Evolutionary conservation across 106 monocot genomes (phyloP), one percentile per base, ranked within the genome.

Genomic region (Chionographis japonica): DNA sequence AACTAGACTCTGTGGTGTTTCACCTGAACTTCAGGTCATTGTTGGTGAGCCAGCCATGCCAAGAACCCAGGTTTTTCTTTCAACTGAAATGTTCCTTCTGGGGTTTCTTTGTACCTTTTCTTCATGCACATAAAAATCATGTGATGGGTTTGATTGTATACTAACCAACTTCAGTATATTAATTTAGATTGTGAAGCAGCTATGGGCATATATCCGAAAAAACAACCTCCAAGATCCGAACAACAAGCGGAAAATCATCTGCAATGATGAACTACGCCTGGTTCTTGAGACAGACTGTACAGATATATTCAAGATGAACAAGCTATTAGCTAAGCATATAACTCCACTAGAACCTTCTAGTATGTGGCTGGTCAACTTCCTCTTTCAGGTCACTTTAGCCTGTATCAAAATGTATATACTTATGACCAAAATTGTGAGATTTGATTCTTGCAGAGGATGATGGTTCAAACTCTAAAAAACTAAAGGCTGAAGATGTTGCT

Each of bases 241-340:
- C 42, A 90, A 95, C 80, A 95, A 89, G 72, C 84, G 95, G 74
- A 95, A 91, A 70, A 95, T 95, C 61, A 92, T 91, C 49, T 97
- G 95, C 74, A 92, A 97, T 78, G 95, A 97, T 53, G 86, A 86
- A 76, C 73, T 97, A 4, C 84, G 92, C 36, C 40, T 78, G 61
- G 89, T 97, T 56, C 92, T 97, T 86, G 95, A 89, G 67, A 97
- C 95, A 4, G 95, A 97, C 74, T 68, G 78, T 64, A 97, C 92
- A 73, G 95, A 97, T 78, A 97, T 97, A 91, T 97, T 97, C 63
- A 84, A 97, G 80, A 97, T 97, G 95, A 97, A 97, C 66, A 97
- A 97, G 79, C 76, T 97, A 12, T 77, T 97, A 60, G 81, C 95
- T 62, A 97, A 97, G 74, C 95, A 97, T 74, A 97, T 92, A 55